Conservation (phyloP, 805 yeast species). For the Ogataea chonburiensis region DNA sequence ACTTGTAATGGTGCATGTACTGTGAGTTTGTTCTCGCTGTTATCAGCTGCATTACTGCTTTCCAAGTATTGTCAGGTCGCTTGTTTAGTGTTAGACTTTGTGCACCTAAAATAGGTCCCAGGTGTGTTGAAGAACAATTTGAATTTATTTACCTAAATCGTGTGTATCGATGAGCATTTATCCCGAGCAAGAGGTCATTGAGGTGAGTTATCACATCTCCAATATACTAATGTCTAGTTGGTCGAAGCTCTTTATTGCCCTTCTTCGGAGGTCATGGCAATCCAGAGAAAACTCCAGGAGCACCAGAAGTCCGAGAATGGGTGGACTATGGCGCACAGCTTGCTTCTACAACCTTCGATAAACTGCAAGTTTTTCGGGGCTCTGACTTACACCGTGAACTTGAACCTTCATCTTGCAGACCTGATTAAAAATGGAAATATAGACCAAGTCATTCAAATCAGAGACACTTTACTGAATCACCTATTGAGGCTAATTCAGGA, state of each 20-base stretch:
- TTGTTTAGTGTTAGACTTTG: too few relatives aligned
- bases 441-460: constrained; percentile 13
- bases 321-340: constrained; percentile 51
- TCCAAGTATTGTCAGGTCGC: too few relatives aligned
- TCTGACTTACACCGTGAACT: constrained; percentile 65
- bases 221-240: constrained; percentile 16
- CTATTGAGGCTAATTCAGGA: constrained; percentile 16
- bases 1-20: too few relatives aligned
- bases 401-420: constrained; percentile 35
- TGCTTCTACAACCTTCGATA: constrained; percentile 42
- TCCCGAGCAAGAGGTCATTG: constrained; percentile 6
- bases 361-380: constrained; percentile 79
- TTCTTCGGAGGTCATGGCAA: constrained; percentile 37
- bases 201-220: background rate
- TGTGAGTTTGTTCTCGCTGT: too few relatives aligned
- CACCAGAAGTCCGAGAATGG: constrained; percentile 60
- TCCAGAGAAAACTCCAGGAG: constrained; percentile 56
- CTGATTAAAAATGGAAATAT: constrained; percentile 5
- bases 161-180: constrained; percentile 8
- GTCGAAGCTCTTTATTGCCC: constrained; percentile 46
- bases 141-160: too few relatives aligned
- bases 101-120: too few relatives aligned
- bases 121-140: too few relatives aligned
- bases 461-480: constrained; percentile 14
- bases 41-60: too few relatives aligned